Evolutionary conservation across 2,329 filamentous ascomycete genomes (phyloP), one percentile per base, ranked within the genome.

Genomic region (Emericellopsis atlantica): DNA sequence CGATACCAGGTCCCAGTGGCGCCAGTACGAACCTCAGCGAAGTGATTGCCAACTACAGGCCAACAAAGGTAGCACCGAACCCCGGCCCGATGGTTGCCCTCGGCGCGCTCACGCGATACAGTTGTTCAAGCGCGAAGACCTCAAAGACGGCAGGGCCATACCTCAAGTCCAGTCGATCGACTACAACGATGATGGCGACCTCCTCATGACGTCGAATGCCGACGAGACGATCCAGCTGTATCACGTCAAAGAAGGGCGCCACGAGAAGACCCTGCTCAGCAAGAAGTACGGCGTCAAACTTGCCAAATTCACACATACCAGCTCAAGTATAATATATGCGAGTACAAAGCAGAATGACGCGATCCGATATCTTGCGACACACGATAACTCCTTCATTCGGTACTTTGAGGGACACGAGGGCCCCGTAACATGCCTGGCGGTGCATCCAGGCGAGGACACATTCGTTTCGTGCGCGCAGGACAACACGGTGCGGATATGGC

Each of bases 201-300:
- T 90, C 39, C 75, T 93, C 44, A 87, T 98, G 62, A 85, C 89
- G 0, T 86, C 88, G 6, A 85, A 89, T 49, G 88, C 86, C 65
- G 92, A 98, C 60, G 89, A 95, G 58, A 93, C 86, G 4, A 84
- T 98, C 46, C 89, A 96, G 55, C 81, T 98, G 26, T 98, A 93
- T 66, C 94, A 92, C 53, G 82, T 94, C 47, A 85, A 84, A 53
- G 88, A 95, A 48, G 92, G 92, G 5, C 84, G 84, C 45, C 81
- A 88, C 51, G 84, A 87, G 37, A 96, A 96, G 65, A 82, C 81
- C 44, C 72, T 95, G 37, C 79, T 93, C 40, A 93, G 85, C 64
- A 94, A 96, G 57, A 98, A 98, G 59, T 98, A 98, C 54, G 92
- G 92, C 44, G 88, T 87, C 15, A 92, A 95, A 57, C 74, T 95